These are phyloP conservation scores for Cokeromyces recurvatus DNA, from an alignment of 371 early-diverging fungal species.

Conservation along the genomic window DNA sequence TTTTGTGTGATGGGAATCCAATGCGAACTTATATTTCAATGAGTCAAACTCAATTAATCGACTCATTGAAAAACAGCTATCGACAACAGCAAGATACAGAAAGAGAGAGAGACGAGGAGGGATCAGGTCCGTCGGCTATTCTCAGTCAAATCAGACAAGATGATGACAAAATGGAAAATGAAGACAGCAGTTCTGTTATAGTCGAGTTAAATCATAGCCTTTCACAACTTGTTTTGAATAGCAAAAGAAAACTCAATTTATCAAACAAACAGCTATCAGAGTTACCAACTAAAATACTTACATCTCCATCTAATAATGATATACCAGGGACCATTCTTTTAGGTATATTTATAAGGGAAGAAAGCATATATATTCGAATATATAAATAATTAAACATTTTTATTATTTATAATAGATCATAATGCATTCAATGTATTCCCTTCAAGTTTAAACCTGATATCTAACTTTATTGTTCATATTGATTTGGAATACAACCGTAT, in stretches of 20 bases:
- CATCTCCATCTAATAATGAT: slow-evolving; percentile 11
- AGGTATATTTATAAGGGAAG: too few species aligned
- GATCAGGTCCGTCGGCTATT: too few species aligned
- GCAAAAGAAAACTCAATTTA: slow-evolving; percentile 33
- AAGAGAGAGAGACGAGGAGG: not conserved
- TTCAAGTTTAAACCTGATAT: slow-evolving; percentile 6
- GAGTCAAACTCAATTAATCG: slow-evolving; percentile 45
- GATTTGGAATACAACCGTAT: slow-evolving; percentile 52
- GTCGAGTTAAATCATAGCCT: too few species aligned
- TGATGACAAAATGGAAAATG: too few species aligned
- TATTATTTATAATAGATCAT: slow-evolving; percentile 28
- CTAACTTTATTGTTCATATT: slow-evolving; percentile 38
- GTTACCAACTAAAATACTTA: slow-evolving; percentile 23
- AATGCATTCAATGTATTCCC: slow-evolving; percentile 44
- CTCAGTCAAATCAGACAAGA: too few species aligned
- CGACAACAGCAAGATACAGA: slow-evolving; percentile 7
- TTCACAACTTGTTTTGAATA: slow-evolving; percentile 8
- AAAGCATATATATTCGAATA: too few species aligned
- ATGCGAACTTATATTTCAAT: slow-evolving; percentile 45
- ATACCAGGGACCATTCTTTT: slow-evolving; percentile 15
- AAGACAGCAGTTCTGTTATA: too few species aligned
- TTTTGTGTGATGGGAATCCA: slow-evolving; percentile 58
- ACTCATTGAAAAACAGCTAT: slow-evolving; percentile 35
- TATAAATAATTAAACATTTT: too few species aligned
- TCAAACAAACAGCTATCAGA: slow-evolving; percentile 36